Percentiles rank a stretch among this genome's conserved stretches.
These are phyloP conservation scores for Dacryopinax primogenitus DNA, from an alignment of 768 basidiomycete species.

Conservation along the genomic window DNA sequence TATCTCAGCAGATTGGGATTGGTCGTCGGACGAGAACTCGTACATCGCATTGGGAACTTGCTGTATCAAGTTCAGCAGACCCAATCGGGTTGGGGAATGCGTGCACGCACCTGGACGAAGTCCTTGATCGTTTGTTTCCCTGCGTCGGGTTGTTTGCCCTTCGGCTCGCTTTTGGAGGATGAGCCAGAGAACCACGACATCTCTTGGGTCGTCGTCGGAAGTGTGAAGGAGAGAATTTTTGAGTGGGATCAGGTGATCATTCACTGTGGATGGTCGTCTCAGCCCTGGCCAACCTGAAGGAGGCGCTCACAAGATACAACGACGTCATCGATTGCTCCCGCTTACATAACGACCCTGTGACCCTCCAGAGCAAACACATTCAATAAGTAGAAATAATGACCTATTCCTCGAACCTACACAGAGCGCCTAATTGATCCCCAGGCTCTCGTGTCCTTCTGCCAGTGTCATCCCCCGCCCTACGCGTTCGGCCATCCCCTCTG, in stretches of 20 bases:
- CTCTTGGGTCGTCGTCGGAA: background rate
- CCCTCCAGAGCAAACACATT: background rate
- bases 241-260: background rate
- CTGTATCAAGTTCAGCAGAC: background rate
- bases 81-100: too few species aligned
- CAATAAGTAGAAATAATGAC: too few species aligned
- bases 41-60: background rate
- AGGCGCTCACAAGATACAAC: background rate
- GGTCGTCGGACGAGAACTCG: constrained; percentile 6
- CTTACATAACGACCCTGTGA: background rate
- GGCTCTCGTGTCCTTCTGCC: background rate
- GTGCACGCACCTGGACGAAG: background rate
- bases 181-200: background rate
- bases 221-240: background rate
- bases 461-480: background rate
- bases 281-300: too few species aligned
- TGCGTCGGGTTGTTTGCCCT: background rate
- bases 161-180: background rate
- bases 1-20: background rate
- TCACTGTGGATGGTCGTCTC: background rate
- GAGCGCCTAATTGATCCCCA: background rate
- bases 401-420: background rate
- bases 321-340: constrained; percentile 8
- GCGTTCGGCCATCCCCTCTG: background rate
- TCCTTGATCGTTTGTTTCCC: background rate